A percentile compares a stretch with the other conserved stretches of the same genome.
Conservation (phyloP, 2,329 filamentous ascomycete species). For the Talaromyces sp. region DNA sequence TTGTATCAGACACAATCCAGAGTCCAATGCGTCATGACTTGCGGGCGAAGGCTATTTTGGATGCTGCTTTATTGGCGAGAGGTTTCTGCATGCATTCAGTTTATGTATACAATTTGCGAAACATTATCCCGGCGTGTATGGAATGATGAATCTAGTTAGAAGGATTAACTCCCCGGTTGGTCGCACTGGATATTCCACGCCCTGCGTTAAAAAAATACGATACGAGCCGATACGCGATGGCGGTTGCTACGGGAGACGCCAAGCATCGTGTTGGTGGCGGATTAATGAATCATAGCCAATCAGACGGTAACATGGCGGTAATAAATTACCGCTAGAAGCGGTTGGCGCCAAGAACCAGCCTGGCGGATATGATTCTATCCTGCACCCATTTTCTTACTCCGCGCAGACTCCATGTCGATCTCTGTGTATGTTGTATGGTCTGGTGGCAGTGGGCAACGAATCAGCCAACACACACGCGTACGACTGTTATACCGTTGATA, state of each 20-base stretch:
- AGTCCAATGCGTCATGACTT: background rate
- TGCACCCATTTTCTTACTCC: too few species aligned
- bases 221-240: background rate
- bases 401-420: too few species aligned
- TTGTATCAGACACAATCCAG: background rate
- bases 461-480: too few species aligned
- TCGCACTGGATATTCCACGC: background rate
- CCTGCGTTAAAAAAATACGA: background rate
- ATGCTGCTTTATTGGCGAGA: background rate
- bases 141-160: background rate
- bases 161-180: background rate
- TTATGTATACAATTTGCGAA: background rate
- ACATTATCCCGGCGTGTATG: background rate
- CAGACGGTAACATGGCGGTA: background rate
- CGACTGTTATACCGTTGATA: too few species aligned
- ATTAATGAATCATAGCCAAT: background rate
- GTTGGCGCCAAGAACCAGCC: background rate
- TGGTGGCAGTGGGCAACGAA: too few species aligned
- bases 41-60: background rate
- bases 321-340: conserved; percentile 1
- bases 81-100: background rate
- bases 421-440: too few species aligned
- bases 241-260: background rate
- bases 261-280: background rate
- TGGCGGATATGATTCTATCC: background rate